Evolutionary conservation across 192 early-diverging fungal genomes (phyloP), one percentile per base, ranked within the genome.

Genomic region (Phlyctochytrium arcticum): DNA sequence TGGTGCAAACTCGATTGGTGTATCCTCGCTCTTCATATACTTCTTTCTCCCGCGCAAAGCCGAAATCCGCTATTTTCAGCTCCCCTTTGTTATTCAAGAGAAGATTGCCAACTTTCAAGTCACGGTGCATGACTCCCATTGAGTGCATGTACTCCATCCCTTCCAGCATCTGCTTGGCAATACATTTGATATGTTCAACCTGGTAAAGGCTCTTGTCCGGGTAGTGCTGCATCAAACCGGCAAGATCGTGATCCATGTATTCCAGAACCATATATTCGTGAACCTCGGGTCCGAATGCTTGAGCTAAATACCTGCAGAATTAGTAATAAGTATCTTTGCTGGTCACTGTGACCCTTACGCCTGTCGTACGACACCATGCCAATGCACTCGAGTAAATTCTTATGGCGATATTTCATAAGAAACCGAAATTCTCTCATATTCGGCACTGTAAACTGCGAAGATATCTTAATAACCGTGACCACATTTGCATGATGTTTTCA

Each of bases 241-340:
- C 91, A 51, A 99, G 79, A 62, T 99, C 98, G 61, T 97, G 93
- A 42, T 97, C 95, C 93, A 98, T 95, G 76, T 98, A 99, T n/a
- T 92, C 92, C 60, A 99, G 97, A 2, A 96, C 94, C 92, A 99
- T 94, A 73, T 95, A 96, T 32, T 97, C 70, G 34, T 69, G 63
- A 39, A 61, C 54, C 53, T 65, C 73, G 37, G 34, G 39, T 10
- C 17, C 70, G 54, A 6, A 37, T 60, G 49, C 57, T 30, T 27
- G 23, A 37, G 29, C 57, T 58, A 12, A 24, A 29, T 24, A 55
- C 6, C 24, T n/a, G 32, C 27, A 30, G 8, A 19, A 32, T 33
- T 55, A 55, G n/a, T 6, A 27, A 26, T 19, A 32, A 6, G 1
- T 55, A 32, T 31, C 54, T 1, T n/a, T 44, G 39, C 0, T 2